Evolutionary conservation across 768 basidiomycete genomes (phyloP), one percentile per base, ranked within the genome.

Genomic region (Candolleomyces eurysporus): DNA sequence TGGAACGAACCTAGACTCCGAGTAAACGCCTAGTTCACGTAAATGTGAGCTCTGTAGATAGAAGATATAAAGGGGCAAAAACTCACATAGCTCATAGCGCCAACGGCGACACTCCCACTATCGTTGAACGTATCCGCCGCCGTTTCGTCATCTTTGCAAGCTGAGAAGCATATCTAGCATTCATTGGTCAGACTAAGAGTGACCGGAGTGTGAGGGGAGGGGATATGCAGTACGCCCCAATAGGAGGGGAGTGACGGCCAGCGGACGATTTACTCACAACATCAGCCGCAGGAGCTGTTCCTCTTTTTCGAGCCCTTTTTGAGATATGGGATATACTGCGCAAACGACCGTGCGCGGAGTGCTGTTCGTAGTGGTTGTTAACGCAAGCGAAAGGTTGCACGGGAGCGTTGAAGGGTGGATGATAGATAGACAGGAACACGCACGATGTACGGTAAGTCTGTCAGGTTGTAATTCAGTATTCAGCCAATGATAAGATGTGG

Each of bases 1-100:
- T 55, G 48, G 14, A 48, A 48, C 48, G 6, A 62, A 82, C 80
- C 77, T 58, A 90, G 64, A 1, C 84, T 74, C 4, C 70, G 75
- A 51, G 89, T 79, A 65, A 90, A 86, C 0, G 88, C 89, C 88
- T 91, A 65, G 30, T 19, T 52, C 36, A 32, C 11, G 5, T 26
- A 14, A 3, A 51, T 59, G 42, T 45, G 22, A 53, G 46, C 30
- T 39, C 17, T 48, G n/a, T 19, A 5, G 31, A 4, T 50, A 14
- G 31, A 16, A 4, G 7, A 13, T 16, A 16, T 55, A 61, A 39
- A 30, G 21, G 49, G 21, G 58, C 48, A 30, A 39, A 9, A 7
- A 75, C 88, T 50, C 68, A 91, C 90, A 72, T 88, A 79, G 71
- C 89, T 90, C 87, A 92, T 92, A 2, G 90, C 91, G 1, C 91